phyloP scores from a whole-genome alignment of 2,329 filamentous ascomycete species.

The Sporothrix brunneoviolacea region DNA sequence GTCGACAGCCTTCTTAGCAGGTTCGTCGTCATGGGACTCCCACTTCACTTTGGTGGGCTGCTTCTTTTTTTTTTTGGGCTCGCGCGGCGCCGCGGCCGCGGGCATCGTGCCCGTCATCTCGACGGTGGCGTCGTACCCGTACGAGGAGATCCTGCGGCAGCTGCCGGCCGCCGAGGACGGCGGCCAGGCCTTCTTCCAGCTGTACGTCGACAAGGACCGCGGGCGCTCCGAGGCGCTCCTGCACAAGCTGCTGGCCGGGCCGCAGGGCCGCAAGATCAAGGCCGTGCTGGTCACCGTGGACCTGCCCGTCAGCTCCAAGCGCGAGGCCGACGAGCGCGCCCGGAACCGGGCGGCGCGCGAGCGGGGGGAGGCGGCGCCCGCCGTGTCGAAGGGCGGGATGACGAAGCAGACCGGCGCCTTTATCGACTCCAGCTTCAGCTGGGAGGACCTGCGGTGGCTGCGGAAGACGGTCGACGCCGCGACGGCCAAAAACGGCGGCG shows the following conservation, averaged over 20 bases:
- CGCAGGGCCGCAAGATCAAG: constrained; percentile 28
- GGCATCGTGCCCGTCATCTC: constrained; percentile 40
- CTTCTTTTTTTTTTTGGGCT: no score
- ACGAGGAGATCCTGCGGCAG: constrained; percentile 17
- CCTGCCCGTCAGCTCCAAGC: constrained; percentile 48
- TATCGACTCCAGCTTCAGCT: constrained; percentile 42
- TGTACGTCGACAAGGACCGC: constrained; percentile 18
- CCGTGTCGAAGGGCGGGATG: no score
- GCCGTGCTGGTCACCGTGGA: constrained; percentile 49
- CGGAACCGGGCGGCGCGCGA: neutral
- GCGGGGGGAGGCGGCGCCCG: constrained; percentile 25
- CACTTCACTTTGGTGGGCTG: no score
- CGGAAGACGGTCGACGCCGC: constrained; percentile 27
- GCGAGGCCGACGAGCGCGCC: constrained; percentile 48
- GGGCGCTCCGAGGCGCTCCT: constrained; percentile 8
- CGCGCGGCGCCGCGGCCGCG: constrained; percentile 38
- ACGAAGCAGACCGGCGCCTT: constrained; percentile 45
- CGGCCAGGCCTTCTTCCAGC: constrained; percentile 23
- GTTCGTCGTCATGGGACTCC: constrained; percentile 46
- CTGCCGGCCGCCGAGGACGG: constrained; percentile 28
- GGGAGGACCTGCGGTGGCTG: constrained; percentile 50
- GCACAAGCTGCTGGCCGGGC: constrained; percentile 15
- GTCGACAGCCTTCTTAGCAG: no score
- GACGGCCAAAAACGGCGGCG: neutral
- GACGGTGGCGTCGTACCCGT: constrained; percentile 19